phyloP scores from a whole-genome alignment of 495 filamentous ascomycete species.

The Aspergillus conjunctus region DNA sequence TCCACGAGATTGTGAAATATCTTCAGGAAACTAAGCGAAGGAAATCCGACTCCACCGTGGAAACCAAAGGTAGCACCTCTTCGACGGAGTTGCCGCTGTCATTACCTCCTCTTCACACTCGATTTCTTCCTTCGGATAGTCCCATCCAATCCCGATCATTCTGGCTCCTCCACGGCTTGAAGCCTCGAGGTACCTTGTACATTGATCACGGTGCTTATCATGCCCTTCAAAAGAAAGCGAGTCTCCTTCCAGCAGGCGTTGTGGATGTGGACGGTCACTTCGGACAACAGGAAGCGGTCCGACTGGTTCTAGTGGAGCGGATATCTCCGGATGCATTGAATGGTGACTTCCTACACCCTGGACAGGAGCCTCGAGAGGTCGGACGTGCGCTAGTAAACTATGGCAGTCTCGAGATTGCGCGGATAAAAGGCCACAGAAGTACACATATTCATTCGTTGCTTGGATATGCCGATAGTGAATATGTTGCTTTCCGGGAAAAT shows the following conservation, averaged over 20 bases:
- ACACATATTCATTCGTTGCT: conserved; percentile 73
- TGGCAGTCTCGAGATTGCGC: conserved; percentile 73
- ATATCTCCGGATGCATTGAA: conserved; percentile 42
- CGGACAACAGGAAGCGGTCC: conserved; percentile 87
- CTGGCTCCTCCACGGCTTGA: conserved; percentile 95
- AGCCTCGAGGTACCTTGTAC: conserved; percentile 85
- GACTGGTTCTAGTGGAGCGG: conserved; percentile 72
- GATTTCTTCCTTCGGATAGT: conserved; percentile 83
- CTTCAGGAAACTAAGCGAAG: conserved; percentile 59
- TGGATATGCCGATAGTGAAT: conserved; percentile 93
- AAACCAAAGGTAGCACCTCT: conserved; percentile 21
- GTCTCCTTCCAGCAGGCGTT: conserved; percentile 90
- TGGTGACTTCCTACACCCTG: conserved; percentile 47
- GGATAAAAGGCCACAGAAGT: conserved; percentile 84
- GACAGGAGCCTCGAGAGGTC: conserved; percentile 67
- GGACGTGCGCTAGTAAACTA: conserved; percentile 95
- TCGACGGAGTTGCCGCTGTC: conserved; percentile 28
- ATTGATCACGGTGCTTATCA: conserved; percentile 86
- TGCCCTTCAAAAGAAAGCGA: conserved; percentile 78
- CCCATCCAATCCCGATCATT: conserved; percentile 92
- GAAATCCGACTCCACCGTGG: conserved; percentile 19
- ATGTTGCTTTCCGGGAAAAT: conserved; percentile 87
- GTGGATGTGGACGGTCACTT: conserved; percentile 85
- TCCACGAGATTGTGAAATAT: conserved; percentile 81
- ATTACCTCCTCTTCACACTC: conserved; percentile 77